A percentile compares a stretch with the other conserved stretches of the same genome.
These are phyloP conservation scores for Apiospora rasikravindrae DNA, from an alignment of 2,329 filamentous ascomycete genomes.

Conservation along the genomic window DNA sequence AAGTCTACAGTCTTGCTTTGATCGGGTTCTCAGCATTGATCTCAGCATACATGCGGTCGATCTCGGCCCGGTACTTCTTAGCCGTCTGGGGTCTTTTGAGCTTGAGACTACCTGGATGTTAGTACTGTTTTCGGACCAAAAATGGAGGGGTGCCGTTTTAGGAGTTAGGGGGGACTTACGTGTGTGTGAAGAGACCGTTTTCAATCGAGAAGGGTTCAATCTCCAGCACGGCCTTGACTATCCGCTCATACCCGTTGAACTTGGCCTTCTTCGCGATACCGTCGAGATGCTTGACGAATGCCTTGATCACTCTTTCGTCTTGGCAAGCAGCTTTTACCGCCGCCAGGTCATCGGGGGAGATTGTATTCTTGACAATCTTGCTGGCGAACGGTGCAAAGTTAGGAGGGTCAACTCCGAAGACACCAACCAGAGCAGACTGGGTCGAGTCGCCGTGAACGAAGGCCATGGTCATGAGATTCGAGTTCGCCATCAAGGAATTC, in stretches of 20 bases:
- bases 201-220: conserved; percentile 92
- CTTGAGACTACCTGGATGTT: conserved; percentile 54
- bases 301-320: conserved; percentile 73
- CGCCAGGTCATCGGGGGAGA: conserved; percentile 67
- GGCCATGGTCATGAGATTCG: conserved; percentile 76
- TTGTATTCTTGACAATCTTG: conserved; percentile 72
- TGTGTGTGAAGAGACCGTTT: conserved; percentile 87
- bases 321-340: conserved; percentile 70
- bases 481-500: conserved; percentile 87
- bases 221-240: conserved; percentile 75
- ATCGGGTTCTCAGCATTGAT: conserved; percentile 47
- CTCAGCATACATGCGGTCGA: conserved; percentile 63
- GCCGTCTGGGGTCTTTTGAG: conserved; percentile 63
- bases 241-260: conserved; percentile 89
- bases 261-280: conserved; percentile 80
- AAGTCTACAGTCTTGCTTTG: conserved; percentile 37
- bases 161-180: conserved; percentile 62
- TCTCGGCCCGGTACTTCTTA: conserved; percentile 57
- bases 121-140: conserved; percentile 3
- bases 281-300: conserved; percentile 80
- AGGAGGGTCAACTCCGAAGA: conserved; percentile 88
- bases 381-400: conserved; percentile 81
- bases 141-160: conserved; percentile 15
- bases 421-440: conserved; percentile 80
- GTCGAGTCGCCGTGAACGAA: conserved; percentile 91